Evolutionary conservation across 2,329 filamentous ascomycete genomes (phyloP).

Genomic region (Fusarium sp.): DNA sequence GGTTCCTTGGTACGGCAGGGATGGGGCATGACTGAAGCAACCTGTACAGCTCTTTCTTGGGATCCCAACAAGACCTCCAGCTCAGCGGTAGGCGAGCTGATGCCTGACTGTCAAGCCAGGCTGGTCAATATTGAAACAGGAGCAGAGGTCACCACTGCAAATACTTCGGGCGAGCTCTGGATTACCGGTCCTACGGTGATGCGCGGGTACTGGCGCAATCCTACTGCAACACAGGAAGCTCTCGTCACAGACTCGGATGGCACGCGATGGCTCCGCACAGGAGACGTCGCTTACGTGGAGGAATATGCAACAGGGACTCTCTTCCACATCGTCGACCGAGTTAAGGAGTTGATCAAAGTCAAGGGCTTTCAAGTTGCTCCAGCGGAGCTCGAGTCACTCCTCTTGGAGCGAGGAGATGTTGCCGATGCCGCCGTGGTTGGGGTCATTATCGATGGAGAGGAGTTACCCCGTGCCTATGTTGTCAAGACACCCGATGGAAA

Average conservation of each 20-base stretch:
- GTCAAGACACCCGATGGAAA: slow-evolving; percentile 53
- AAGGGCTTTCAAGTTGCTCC: slow-evolving; percentile 73
- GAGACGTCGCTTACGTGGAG: slow-evolving; percentile 80
- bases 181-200: slow-evolving; percentile 80
- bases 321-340: slow-evolving; percentile 81
- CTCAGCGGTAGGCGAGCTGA: slow-evolving; percentile 56
- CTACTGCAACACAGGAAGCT: slow-evolving; percentile 76
- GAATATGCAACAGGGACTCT: slow-evolving; percentile 66
- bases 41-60: slow-evolving; percentile 79
- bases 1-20: slow-evolving; percentile 71
- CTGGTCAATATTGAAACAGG: slow-evolving; percentile 73
- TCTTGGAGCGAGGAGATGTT: slow-evolving; percentile 61
- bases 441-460: slow-evolving; percentile 68
- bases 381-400: slow-evolving; percentile 62
- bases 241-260: slow-evolving; percentile 62
- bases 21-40: slow-evolving; percentile 91
- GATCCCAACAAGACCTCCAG: slow-evolving; percentile 70
- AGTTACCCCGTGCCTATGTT: slow-evolving; percentile 76
- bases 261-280: slow-evolving; percentile 80
- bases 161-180: slow-evolving; percentile 80
- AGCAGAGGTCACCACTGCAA: slow-evolving; percentile 64
- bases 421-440: slow-evolving; percentile 78
- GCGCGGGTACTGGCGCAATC: slow-evolving; percentile 83
- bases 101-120: slow-evolving; percentile 66
- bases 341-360: slow-evolving; percentile 77